Base-by-base conservation (phyloP, 306 rosid species). In the Crotalaria pallida region DNA sequence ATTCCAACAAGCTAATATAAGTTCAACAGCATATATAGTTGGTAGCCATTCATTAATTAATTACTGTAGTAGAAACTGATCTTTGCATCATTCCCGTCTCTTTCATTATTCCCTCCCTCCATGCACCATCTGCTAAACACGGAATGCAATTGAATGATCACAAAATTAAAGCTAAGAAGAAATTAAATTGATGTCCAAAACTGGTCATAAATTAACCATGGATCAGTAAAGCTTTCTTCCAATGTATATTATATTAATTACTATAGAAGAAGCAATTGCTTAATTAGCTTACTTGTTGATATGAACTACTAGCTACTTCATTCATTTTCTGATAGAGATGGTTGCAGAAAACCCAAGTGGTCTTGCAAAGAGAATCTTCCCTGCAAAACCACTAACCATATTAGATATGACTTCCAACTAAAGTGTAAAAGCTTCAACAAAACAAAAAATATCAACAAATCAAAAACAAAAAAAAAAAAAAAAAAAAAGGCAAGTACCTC, bases 311-410 rank as follows among this genome's bases (percentile, higher is more conserved):
- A n/a, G n/a, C n/a, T n/a, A n/a, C n/a, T n/a, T n/a, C n/a, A n/a
- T n/a, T 75, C 78, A 60, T 81, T 88, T 81, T 85, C 83, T 67
- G 96, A 83, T 59, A 75, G 75, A 65, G 84, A 71, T 67, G 91
- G 78, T 58, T 84, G 83, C 5, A 85, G 75, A 65, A 90, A 83
- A 52, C 80, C 86, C 56, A 52, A 85, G 41, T 84, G 86, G 29
- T 82, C 83, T 76, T 86, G 88, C 72, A 80, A 83, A 36, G 89
- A 84, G 67, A 91, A 77, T 72, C 84, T 80, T 74, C 81, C 87
- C 96, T 94, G 82, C 72, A 76, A 79, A 26, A 69, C 55, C 48
- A 55, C 16, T 7, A 62, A 31, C 31, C 56, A 38, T 72, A 47
- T 67, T 24, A 38, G 33, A 65, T 17, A 76, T 45, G 63, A 41